Evolutionary conservation across 1,139 yeast genomes (phyloP).

Genomic region (Hansenula lynferdii): DNA sequence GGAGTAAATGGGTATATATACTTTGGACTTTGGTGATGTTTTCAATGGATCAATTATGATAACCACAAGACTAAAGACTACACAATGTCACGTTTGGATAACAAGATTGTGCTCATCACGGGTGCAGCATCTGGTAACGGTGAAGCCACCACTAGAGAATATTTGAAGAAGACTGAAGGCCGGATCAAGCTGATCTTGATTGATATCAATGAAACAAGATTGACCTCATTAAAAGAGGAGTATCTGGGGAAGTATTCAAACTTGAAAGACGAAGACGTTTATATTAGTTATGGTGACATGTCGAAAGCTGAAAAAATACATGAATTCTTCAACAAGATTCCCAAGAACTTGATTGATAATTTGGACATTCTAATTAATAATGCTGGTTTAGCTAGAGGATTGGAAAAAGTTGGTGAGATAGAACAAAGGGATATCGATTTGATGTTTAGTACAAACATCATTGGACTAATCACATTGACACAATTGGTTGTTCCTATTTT

Average conservation of each 20-base stretch:
- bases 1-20: no score
- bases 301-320: conserved; percentile 36
- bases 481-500: conserved; percentile 52
- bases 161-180: conserved; percentile 12
- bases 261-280: conserved; percentile 7
- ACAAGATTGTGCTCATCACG: conserved; percentile 17
- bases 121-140: conserved; percentile 22
- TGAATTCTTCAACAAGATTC: conserved; percentile 33
- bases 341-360: conserved; percentile 40
- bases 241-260: conserved; percentile 22
- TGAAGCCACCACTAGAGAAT: conserved; percentile 14
- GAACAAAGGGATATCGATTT: conserved; percentile 42
- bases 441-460: conserved; percentile 59
- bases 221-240: conserved; percentile 14
- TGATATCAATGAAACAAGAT: conserved; percentile 11
- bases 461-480: conserved; percentile 54
- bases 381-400: conserved; percentile 69
- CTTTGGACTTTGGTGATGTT: no score
- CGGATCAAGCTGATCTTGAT: conserved; percentile 16
- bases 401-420: conserved; percentile 49
- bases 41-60: no score
- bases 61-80: no score
- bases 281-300: conserved; percentile 16
- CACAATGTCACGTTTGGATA: conserved; percentile 1
- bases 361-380: conserved; percentile 59